Percentiles rank a stretch among this genome's conserved stretches.
Evolutionary conservation across 768 basidiomycete genomes (phyloP).

Genomic region (Kwoniella europaea): DNA sequence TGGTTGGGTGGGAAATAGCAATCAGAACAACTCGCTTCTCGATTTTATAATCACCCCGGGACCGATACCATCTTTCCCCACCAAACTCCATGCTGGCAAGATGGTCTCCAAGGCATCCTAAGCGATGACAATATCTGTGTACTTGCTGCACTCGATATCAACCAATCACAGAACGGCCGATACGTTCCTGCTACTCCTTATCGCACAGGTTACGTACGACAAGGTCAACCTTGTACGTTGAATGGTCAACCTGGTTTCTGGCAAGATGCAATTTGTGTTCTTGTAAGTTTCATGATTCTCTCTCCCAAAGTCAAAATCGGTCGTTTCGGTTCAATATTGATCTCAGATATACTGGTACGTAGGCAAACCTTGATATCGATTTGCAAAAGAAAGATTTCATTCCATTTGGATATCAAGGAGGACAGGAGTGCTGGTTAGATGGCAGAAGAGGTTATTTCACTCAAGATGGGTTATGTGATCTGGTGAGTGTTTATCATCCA

Average conservation of each 20-base stretch:
- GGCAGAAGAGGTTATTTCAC: constrained; percentile 23
- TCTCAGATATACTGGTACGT: background rate
- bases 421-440: constrained; percentile 22
- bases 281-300: constrained; percentile 1
- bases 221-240: constrained; percentile 15
- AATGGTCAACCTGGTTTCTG: constrained; percentile 21
- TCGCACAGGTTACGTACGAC: background rate
- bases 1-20: constrained; percentile 3
- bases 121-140: constrained; percentile 31
- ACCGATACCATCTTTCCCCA: constrained; percentile 20
- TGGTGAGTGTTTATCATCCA: background rate
- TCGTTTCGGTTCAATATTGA: background rate
- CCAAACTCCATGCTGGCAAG: constrained; percentile 35
- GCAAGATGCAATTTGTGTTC: constrained; percentile 23
- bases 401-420: background rate
- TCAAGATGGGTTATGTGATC: constrained; percentile 19
- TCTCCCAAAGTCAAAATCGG: too few species aligned
- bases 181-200: constrained; percentile 3
- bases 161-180: background rate
- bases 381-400: constrained; percentile 16
- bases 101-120: constrained; percentile 33
- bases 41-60: constrained; percentile 25
- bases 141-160: constrained; percentile 23
- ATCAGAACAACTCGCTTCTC: constrained; percentile 24
- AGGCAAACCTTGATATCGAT: constrained; percentile 3